Evolutionary conservation across 148 eudicot genomes (phyloP), one percentile per base, ranked within the genome.

Genomic region (Rhododendron vialii): DNA sequence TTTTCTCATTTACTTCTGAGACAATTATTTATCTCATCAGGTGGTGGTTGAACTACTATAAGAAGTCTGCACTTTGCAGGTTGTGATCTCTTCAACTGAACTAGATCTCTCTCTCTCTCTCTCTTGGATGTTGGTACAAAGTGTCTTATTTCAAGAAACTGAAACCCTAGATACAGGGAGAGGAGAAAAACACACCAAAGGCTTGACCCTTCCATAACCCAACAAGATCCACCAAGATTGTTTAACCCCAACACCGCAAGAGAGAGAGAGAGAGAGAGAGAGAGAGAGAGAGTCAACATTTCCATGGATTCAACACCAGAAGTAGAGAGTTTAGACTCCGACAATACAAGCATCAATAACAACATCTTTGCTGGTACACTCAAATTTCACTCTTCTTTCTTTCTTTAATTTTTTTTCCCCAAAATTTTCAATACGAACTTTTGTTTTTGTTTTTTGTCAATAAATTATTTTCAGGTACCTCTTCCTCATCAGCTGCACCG

Each of bases 261-360:
- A 80, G 59, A n/a, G 24, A 22, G 48, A 78, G n/a, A 43, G 24
- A 78, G 55, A 48, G n/a, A 35, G 24, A 30, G 26, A 59, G 1
- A 18, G 43, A 57, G 55, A 59, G n/a, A 28, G 35, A 69, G 75
- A 69, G 6, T 14, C 85, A 30, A 30, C 30, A 67, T 83, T 83
- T 67, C 78, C n/a, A 84, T 87, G 90, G 88, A 88, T 79, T 86
- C 88, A n/a, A 80, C 71, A 38, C 82, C 51, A 35, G 86, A 82
- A 67, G 24, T 69, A 10, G 84, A 87, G 65, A 87, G 86, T 63
- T 87, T 43, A 61, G 81, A 87, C 84, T 73, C 89, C 3, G 80
- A 87, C 8, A 71, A 24, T 75, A 71, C 73, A 51, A 26, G 80
- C 51, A 69, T 35, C 67, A 41, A 11, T 14, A 12, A 22, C 35